phyloP scores from a whole-genome alignment of 352 stramenopile genomes.

The Phytopythium sindhum region DNA sequence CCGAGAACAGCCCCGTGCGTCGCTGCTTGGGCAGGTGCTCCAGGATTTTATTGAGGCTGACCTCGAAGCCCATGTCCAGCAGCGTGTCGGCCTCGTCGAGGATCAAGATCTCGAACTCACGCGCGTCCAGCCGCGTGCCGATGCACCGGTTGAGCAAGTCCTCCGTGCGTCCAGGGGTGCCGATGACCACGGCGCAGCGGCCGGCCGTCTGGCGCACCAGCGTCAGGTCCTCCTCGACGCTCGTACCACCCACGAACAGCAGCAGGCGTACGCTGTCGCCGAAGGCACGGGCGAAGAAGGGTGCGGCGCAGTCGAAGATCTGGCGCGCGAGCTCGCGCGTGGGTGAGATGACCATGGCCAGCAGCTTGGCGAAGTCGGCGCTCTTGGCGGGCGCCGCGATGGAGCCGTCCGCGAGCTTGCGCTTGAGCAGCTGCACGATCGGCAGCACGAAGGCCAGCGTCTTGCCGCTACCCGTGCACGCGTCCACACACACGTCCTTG shows the following conservation, averaged over 20 bases:
- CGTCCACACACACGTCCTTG: conserved; percentile 94
- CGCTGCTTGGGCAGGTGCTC: conserved; percentile 95
- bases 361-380: conserved; percentile 53
- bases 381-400: conserved; percentile 53
- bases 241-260: conserved; percentile 90
- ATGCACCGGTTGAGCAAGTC: conserved; percentile 87
- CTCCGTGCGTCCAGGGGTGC: conserved; percentile 80
- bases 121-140: conserved; percentile 76
- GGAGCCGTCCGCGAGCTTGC: conserved; percentile 51
- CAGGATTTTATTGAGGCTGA: conserved; percentile 95
- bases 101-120: conserved; percentile 97
- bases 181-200: conserved; percentile 75
- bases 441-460: conserved; percentile 94
- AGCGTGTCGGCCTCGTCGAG: conserved; percentile 99
- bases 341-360: conserved; percentile 85
- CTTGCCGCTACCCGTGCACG: conserved; percentile 94
- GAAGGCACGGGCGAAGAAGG: conserved; percentile 64
- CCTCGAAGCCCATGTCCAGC: conserved; percentile 97
- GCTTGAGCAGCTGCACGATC: conserved; percentile 90
- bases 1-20: conserved; percentile 91
- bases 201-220: conserved; percentile 53
- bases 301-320: conserved; percentile 71
- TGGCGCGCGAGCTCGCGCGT: conserved; percentile 87
- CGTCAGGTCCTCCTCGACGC: conserved; percentile 81
- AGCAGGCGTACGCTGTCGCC: conserved; percentile 62